Percentiles rank a stretch among this genome's conserved stretches.
Conservation (phyloP, 2,329 filamentous ascomycete species). For the Fusarium sororula region DNA sequence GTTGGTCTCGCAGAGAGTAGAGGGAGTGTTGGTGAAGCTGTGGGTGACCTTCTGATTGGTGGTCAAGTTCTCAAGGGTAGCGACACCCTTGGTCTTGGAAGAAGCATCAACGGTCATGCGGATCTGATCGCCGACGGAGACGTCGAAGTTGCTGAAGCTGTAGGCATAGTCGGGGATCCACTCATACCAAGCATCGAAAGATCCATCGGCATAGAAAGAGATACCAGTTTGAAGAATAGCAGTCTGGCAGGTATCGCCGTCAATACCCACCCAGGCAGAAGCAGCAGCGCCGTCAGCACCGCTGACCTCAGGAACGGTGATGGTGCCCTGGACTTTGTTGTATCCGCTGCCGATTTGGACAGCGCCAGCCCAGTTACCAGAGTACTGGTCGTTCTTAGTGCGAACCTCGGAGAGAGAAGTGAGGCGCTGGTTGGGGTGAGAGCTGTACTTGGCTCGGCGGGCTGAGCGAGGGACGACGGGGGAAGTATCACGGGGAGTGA, state of each 20-base stretch:
- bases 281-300: neutral
- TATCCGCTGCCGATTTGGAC: slow-evolving; percentile 1
- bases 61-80: slow-evolving; percentile 56
- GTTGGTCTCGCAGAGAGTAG: slow-evolving; percentile 62
- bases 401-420: neutral
- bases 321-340: slow-evolving; percentile 12
- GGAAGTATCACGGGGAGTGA: slow-evolving; percentile 1
- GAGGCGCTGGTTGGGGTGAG: neutral
- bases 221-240: slow-evolving; percentile 56
- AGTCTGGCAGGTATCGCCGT: slow-evolving; percentile 53
- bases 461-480: slow-evolving; percentile 5
- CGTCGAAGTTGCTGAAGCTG: slow-evolving; percentile 48
- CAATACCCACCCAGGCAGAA: slow-evolving; percentile 56
- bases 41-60: slow-evolving; percentile 63
- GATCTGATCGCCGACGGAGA: slow-evolving; percentile 45
- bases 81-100: slow-evolving; percentile 17
- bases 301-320: slow-evolving; percentile 5
- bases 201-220: slow-evolving; percentile 49
- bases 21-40: slow-evolving; percentile 55
- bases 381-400: slow-evolving; percentile 7
- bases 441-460: slow-evolving; percentile 1
- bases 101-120: slow-evolving; percentile 34
- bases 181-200: slow-evolving; percentile 57
- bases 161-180: slow-evolving; percentile 56
- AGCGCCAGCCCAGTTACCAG: neutral